Base-by-base conservation (phyloP, 1,139 yeast species). In the Candida neerlandica region DNA sequence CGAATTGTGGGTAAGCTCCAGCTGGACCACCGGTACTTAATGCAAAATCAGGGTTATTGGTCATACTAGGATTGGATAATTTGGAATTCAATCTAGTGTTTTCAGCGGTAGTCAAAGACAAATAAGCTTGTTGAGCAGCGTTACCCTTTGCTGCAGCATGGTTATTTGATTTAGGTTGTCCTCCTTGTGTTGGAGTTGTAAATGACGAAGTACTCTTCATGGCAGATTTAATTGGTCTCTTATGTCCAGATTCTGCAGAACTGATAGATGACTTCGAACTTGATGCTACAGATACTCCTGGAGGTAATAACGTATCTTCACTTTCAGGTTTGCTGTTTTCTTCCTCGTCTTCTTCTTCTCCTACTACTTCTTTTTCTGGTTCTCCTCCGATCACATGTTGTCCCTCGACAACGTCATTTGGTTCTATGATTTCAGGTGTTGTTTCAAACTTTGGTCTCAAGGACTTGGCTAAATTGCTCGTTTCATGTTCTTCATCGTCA, bases 81-180 rank as follows among this genome's bases (percentile, higher is more conserved):
- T 82, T 80, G 1, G 91, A 86, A 64, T 86, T 86, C 50, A 85
- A 61, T 52, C 91, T 75, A 0, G 95, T 86, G 63, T 86, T 86
- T 61, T 86, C 91, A 1, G 92, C 91, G 0, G 95, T 86, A 0
- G 91, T 78, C 48, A 85, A 67, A 0, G 89, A 83, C 44, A 85
- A 64, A 57, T 86, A 85, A 0, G 87, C 91, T 54, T 78, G 80
- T 44, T 72, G 78, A 0, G 87, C 86, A 3, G 86, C 78, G 51
- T 66, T 69, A 35, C 53, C 48, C 55, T 59, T 47, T 45, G 42
- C 44, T 27, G 46, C 41, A 21, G 51, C 47, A 16, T 19, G 26
- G 10, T 50, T 54, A 11, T 51, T 51, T 9, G 56, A 45, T 43
- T 44, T 35, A 19, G 40, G 38, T 11, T 37, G 41, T 12, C 43